Evolutionary conservation across 164 flowering plant species (phyloP).

Genomic region (Cinnamomum chago): DNA sequence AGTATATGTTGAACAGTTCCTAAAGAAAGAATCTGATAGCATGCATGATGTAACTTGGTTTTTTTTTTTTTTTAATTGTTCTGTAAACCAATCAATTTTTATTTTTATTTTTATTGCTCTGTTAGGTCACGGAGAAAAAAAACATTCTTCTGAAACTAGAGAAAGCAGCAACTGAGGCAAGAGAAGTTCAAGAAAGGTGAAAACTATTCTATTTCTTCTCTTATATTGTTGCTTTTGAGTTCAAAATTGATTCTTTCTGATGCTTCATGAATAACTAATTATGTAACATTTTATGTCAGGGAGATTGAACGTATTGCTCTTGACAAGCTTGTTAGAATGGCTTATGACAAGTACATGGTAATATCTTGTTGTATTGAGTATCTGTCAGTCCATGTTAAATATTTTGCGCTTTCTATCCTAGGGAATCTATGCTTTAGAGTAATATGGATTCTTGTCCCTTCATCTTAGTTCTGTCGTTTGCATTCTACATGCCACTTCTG

Average conservation of each 20-base stretch:
- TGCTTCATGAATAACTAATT: background rate
- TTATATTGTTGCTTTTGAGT: background rate
- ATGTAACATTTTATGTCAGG: conserved; percentile 31
- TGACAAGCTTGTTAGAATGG: conserved; percentile 69
- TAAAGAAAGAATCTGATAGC: background rate
- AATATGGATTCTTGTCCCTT: no score
- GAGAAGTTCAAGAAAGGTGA: conserved; percentile 29
- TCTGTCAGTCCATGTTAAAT: no score
- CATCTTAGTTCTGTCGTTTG: background rate
- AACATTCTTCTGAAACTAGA: conserved; percentile 39
- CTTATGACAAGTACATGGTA: conserved; percentile 81
- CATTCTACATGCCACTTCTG: background rate
- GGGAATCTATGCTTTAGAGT: no score
- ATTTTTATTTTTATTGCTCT: background rate
- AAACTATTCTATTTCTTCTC: background rate
- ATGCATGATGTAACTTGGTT: background rate
- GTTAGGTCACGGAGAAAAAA: conserved; percentile 39
- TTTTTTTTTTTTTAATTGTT: no score
- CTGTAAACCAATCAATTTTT: background rate
- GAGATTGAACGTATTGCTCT: conserved; percentile 56
- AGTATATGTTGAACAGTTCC: no score
- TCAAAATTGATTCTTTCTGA: background rate
- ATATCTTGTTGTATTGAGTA: background rate
- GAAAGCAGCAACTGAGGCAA: conserved; percentile 40
- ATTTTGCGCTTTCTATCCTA: no score